Base-by-base conservation (phyloP, 2,329 filamentous ascomycete species). In the Ramichloridium luteum region DNA sequence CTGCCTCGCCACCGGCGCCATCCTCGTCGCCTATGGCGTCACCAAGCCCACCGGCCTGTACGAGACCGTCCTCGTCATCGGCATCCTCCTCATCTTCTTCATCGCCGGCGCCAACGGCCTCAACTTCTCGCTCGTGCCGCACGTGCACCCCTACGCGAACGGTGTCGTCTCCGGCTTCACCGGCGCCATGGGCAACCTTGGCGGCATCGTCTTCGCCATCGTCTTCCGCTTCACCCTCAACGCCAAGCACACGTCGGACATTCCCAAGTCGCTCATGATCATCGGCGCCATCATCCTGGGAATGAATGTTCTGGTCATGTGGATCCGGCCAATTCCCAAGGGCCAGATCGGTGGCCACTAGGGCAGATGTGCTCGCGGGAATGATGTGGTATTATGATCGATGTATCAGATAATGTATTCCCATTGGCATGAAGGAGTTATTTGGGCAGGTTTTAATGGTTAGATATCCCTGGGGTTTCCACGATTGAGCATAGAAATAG, bases 81-180 rank as follows among this genome's bases (percentile, higher is more conserved):
- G 77, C 1, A 76, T 77, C 1, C 69, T 82, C 6, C 69, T 85
- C 60, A 82, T 80, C 1, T 68, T 93, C 52, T 93, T 93, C 61
- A 59, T 85, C 26, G 83, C 92, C 54, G 82, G 80, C 2, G 77
- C 76, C 25, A 93, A 93, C 51, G 86, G 86, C 1, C 76, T 82
- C 25, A 90, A 82, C 59, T 93, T 90, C 56, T 74, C 82, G 0
- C 68, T 93, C 4, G 78, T 93, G 14, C 84, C 85, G 3, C 86
- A 93, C 51, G 78, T 93, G 1, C 80, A 86, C 56, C 82, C 83
- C 1, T 70, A 68, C 38, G 81, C 83, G 38, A 93, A 93, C 55
- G 85, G 83, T 55, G 60, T 74, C 34, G 68, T 93, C 5, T 81
- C 78, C 1, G 85, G 85, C 9, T 62, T 81, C 20, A 78, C 83